These are phyloP conservation scores for Ogataea pini DNA, from an alignment of 805 yeast species.

Conservation along the genomic window DNA sequence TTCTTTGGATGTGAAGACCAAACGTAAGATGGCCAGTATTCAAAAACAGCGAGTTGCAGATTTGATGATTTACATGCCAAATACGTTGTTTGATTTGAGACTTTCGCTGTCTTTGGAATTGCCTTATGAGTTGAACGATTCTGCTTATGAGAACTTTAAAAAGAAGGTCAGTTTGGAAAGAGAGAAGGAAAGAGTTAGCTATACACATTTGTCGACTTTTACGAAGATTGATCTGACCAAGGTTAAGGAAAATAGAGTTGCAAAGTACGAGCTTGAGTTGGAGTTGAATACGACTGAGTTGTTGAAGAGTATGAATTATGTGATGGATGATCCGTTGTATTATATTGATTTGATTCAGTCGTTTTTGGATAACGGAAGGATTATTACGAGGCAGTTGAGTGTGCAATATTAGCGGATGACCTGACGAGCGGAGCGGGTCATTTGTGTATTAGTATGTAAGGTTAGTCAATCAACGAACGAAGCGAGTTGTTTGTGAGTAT, in stretches of 20 bases:
- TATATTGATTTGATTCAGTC: conserved; percentile 48
- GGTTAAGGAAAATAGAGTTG: conserved; percentile 41
- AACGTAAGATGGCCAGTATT: conserved; percentile 66
- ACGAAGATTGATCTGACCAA: conserved; percentile 73
- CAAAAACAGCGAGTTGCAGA: conserved; percentile 75
- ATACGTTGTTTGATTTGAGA: conserved; percentile 73
- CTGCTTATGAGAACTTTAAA: conserved; percentile 55
- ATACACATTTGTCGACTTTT: conserved; percentile 70
- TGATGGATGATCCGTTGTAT: conserved; percentile 40
- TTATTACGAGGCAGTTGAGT: conserved; percentile 36
- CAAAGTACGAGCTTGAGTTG: conserved; percentile 37
- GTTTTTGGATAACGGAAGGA: conserved; percentile 45
- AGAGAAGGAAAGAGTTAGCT: conserved; percentile 72
- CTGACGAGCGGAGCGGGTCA: neutral
- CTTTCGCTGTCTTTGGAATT: conserved; percentile 75
- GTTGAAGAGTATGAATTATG: conserved; percentile 32
- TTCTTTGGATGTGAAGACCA: conserved; percentile 66
- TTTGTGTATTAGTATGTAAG: neutral
- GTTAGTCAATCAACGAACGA: neutral
- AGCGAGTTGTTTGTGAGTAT: neutral
- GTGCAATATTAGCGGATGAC: conserved; percentile 19
- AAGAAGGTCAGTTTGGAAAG: conserved; percentile 54
- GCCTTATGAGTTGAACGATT: conserved; percentile 58
- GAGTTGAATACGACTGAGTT: conserved; percentile 37
- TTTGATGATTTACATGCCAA: conserved; percentile 71